Evolutionary conservation across 1,139 yeast species (phyloP), one percentile per base, ranked within the genome.

Genomic region (Suhomyces yuchorum): DNA sequence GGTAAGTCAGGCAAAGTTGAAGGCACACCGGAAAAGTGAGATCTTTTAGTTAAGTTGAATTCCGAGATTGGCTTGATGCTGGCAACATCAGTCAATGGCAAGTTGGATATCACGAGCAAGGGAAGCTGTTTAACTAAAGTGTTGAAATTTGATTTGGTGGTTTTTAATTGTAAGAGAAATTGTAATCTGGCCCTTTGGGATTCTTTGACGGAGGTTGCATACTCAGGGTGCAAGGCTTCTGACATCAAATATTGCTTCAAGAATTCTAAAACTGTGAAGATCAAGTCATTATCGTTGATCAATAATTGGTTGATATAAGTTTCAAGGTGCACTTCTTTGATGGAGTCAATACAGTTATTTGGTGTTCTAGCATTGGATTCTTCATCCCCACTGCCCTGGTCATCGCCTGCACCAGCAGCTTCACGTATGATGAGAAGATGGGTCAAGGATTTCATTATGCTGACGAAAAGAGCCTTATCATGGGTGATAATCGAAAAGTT

Each of bases 41-140:
- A 63, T 51, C 79, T 65, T 50, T 66, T 70, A 5, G 75, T 58
- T 36, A 74, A 62, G 44, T 59, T 62, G 37, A 62, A 51, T 32
- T 62, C 61, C 9, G 70, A 61, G 7, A 61, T 46, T 11, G 54
- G 55, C 15, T 61, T 51, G 2, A 67, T 51, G 26, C 59, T 59
- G 2, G 54, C 44, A 1, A 68, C 62, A 35, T 57, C 58, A 14
- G 43, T 49, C 24, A 57, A 46, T 0, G 56, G 56, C 15, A 56
- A 44, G 44, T 51, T 53, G 14, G 51, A 42, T 6, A 85, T 77
- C 39, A 90, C 70, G 39, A 92, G 70, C 32, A 82, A 73, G 2
- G 92, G 90, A 58, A 87, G 63, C 61, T 80, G 76, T 56, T 86
- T 71, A 53, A 76, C 66, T 55, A 87, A 62, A 17, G 81, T 72